Conservation (phyloP, 441 rosid genomes). For the Euphorbia schlechtendalii region DNA sequence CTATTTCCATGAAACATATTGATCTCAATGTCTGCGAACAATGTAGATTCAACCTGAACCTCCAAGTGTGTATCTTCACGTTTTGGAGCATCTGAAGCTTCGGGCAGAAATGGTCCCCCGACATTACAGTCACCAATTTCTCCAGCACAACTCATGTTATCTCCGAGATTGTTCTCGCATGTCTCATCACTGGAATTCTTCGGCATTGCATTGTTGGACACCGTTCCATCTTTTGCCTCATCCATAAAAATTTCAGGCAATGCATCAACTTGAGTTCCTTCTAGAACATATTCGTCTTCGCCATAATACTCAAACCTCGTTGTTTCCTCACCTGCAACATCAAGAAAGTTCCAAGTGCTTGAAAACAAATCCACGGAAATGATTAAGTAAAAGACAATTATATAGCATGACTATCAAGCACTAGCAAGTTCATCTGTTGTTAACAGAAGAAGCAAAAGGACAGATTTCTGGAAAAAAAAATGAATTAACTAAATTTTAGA, state of each 20-base stretch:
- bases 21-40: conserved; percentile 15
- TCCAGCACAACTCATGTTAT: conserved; percentile 2
- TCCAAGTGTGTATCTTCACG: neutral
- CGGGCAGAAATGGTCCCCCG: conserved; percentile 1
- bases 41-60: conserved; percentile 8
- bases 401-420: neutral
- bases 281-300: conserved; percentile 9
- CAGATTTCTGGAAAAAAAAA: neutral
- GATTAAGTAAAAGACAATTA: neutral
- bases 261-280: conserved; percentile 2
- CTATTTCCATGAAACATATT: conserved; percentile 11
- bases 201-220: neutral
- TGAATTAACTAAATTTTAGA: neutral
- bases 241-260: conserved; percentile 10
- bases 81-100: conserved; percentile 8
- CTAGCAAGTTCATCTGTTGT: conserved; percentile 1
- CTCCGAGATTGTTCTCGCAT: conserved; percentile 7
- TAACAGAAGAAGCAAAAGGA: neutral
- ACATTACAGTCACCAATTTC: conserved; percentile 4
- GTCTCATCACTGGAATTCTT: conserved; percentile 2
- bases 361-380: neutral
- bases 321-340: conserved; percentile 4
- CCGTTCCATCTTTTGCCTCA: conserved; percentile 10
- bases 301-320: neutral
- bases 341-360: neutral